Evolutionary conservation across 768 basidiomycete species (phyloP).

Genomic region (Suillus fuscotomentosus): DNA sequence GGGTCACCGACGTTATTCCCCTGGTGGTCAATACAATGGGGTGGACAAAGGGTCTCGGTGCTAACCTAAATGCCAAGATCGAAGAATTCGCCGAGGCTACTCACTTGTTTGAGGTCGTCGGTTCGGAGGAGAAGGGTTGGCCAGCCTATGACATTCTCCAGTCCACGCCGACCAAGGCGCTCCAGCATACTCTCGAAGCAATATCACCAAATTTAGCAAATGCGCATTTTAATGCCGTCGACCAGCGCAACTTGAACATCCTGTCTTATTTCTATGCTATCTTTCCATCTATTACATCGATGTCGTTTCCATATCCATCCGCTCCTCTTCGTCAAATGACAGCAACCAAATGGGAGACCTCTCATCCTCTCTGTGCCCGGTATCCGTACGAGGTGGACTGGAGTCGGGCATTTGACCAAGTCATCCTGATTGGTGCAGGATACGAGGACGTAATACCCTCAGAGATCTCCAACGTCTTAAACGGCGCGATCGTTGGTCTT

Average conservation of each 20-base stretch:
- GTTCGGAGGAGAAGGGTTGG: constrained; percentile 23
- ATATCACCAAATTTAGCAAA: constrained; percentile 38
- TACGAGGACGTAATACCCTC: constrained; percentile 73
- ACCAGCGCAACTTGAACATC: constrained; percentile 66
- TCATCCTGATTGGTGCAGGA: constrained; percentile 72
- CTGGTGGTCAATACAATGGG: constrained; percentile 96
- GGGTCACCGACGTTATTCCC: constrained; percentile 63
- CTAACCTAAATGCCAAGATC: constrained; percentile 70
- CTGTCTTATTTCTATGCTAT: constrained; percentile 76
- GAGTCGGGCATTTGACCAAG: constrained; percentile 51
- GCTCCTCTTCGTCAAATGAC: constrained; percentile 32
- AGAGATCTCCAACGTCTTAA: constrained; percentile 72
- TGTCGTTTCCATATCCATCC: constrained; percentile 14
- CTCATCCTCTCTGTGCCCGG: constrained; percentile 62
- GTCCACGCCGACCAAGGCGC: neutral
- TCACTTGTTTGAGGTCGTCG: constrained; percentile 23
- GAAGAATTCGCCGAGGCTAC: constrained; percentile 62
- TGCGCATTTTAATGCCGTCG: constrained; percentile 44
- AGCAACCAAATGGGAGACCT: constrained; percentile 62
- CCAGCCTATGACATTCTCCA: constrained; percentile 11
- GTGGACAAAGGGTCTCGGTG: constrained; percentile 93
- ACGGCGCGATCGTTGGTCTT: constrained; percentile 79
- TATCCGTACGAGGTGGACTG: constrained; percentile 74
- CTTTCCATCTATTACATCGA: constrained; percentile 25
- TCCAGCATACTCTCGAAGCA: constrained; percentile 33